phyloP scores from a whole-genome alignment of 805 yeast genomes.

The Hagleromyces aurorensis region DNA sequence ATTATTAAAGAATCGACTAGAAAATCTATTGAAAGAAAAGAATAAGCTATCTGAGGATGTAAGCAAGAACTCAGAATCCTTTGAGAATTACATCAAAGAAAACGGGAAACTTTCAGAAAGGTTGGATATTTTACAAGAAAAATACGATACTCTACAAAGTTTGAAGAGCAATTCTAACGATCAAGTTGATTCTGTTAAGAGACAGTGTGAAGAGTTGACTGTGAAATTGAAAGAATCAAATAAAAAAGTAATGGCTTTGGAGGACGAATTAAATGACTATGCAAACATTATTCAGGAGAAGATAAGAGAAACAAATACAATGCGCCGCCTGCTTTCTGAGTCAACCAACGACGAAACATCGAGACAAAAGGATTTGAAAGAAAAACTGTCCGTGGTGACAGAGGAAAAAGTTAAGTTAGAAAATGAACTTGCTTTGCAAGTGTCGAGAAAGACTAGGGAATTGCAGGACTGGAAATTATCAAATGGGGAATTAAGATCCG shows the following conservation, averaged over 20 bases:
- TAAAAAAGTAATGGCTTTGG: conserved; percentile 53
- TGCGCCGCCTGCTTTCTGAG: conserved; percentile 62
- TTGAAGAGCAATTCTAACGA: conserved; percentile 34
- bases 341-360: conserved; percentile 50
- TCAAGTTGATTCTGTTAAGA: conserved; percentile 43
- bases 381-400: conserved; percentile 39
- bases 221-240: conserved; percentile 61
- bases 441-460: conserved; percentile 56
- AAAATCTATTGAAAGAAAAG: conserved; percentile 33
- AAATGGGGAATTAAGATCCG: conserved; percentile 34
- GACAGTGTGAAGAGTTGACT: conserved; percentile 63
- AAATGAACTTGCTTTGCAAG: conserved; percentile 38
- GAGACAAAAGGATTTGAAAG: conserved; percentile 47
- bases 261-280: conserved; percentile 76
- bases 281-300: conserved; percentile 70
- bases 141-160: conserved; percentile 33
- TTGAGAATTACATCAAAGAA: conserved; percentile 33
- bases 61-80: conserved; percentile 31
- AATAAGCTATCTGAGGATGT: conserved; percentile 31
- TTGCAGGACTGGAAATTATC: conserved; percentile 51
- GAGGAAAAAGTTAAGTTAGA: conserved; percentile 63
- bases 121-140: conserved; percentile 32
- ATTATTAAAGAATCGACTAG: conserved; percentile 27
- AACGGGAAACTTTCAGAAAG: conserved; percentile 38
- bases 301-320: conserved; percentile 65